These are phyloP conservation scores for Globisporangium camurandrum DNA, from an alignment of 352 stramenopile genomes.

Conservation along the genomic window DNA sequence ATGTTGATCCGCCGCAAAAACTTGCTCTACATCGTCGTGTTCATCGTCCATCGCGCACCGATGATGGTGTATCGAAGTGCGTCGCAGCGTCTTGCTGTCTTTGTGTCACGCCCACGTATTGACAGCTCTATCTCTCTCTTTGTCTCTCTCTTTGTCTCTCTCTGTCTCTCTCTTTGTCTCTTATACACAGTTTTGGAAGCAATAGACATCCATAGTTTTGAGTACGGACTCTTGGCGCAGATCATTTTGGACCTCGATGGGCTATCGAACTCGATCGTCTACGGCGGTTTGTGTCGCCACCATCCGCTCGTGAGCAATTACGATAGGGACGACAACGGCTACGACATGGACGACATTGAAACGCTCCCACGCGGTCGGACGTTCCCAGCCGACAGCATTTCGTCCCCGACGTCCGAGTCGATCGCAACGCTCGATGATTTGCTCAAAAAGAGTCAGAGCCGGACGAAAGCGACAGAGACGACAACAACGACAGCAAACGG, in stretches of 20 bases:
- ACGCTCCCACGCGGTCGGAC: conserved; percentile 16
- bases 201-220: conserved; percentile 23
- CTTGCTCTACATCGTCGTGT: conserved; percentile 68
- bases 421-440: conserved; percentile 18
- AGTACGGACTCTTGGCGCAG: conserved; percentile 37
- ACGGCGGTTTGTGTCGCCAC: conserved; percentile 49
- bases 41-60: conserved; percentile 52
- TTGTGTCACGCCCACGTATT: no score
- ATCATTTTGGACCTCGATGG: conserved; percentile 62
- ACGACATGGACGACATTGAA: no score
- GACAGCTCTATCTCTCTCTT: no score
- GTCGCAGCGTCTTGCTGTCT: no score
- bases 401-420: conserved; percentile 35
- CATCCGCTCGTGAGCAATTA: conserved; percentile 5
- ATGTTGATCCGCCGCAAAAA: conserved; percentile 64
- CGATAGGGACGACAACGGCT: not conserved
- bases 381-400: conserved; percentile 33
- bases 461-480: conserved; percentile 12
- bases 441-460: conserved; percentile 20
- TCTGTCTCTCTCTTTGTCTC: not conserved
- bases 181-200: conserved; percentile 29
- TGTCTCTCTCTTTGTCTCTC: not conserved
- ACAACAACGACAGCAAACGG: not conserved
- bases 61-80: conserved; percentile 70
- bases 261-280: conserved; percentile 68